These are phyloP conservation scores for Camelina neglecta DNA, from an alignment of 345 rosid species.

Conservation along the genomic window DNA sequence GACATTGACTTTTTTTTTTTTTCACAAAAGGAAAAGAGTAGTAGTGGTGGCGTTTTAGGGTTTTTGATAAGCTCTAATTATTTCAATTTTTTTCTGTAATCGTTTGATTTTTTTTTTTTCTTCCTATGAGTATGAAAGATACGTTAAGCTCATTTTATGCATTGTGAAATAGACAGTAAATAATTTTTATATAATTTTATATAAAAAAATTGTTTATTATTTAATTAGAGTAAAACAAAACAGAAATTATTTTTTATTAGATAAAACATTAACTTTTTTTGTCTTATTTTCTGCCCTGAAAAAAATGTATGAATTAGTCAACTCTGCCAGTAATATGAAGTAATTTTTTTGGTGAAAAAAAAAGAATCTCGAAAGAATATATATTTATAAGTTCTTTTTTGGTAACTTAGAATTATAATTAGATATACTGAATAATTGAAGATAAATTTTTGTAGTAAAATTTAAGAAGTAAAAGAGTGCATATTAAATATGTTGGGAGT, in stretches of 20 bases:
- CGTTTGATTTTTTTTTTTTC: background rate
- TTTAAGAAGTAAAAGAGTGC: constrained; percentile 13
- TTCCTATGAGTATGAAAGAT: background rate
- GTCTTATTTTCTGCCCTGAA: constrained; percentile 23
- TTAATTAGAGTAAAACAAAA: background rate
- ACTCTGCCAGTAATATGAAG: constrained; percentile 6
- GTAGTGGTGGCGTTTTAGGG: constrained; percentile 27
- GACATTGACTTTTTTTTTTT: constrained; percentile 36
- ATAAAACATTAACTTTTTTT: background rate
- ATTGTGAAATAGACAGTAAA: background rate
- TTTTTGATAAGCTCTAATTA: constrained; percentile 7
- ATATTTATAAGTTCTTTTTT: background rate
- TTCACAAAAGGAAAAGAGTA: constrained; percentile 9
- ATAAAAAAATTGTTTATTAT: background rate
- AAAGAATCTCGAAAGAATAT: background rate
- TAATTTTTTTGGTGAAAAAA: background rate
- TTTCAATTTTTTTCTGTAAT: constrained; percentile 31
- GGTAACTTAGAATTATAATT: background rate
- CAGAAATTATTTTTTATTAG: background rate
- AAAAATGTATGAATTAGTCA: constrained; percentile 33
- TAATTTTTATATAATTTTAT: background rate
- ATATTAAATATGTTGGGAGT: constrained; percentile 24
- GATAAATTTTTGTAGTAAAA: background rate
- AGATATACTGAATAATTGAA: background rate
- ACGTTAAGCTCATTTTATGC: constrained; percentile 4